Evolutionary conservation across 345 rosid genomes (phyloP), one percentile per base, ranked within the genome.

Genomic region (Passiflora organensis): DNA sequence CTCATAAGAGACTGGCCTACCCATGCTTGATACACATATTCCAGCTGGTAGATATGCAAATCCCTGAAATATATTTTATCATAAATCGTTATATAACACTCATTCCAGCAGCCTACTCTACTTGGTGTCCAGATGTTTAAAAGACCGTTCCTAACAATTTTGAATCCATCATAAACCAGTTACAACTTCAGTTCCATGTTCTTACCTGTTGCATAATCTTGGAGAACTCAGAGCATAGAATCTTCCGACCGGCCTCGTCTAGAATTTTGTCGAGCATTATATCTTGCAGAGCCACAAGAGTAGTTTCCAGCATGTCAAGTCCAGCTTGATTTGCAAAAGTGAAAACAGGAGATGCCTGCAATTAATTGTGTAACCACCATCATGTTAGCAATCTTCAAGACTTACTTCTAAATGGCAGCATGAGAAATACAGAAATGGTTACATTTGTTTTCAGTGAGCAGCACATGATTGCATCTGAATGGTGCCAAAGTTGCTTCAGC

Each of bases 241-340:
- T 65, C 76, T 86, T 91, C 50, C 81, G 75, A 19, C 95, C 93
- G 43, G 82, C 68, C 65, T 88, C 96, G 23, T 88, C 85, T 0
- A 88, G 81, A 41, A 82, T 84, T 82, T 86, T 88, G 76, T 91
- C 96, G 13, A 91, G 81, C 82, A 75, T 83, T 24, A 91, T 84
- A 71, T 88, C 98, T 68, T 91, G 98, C 65, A 88, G 96, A 34
- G 95, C 83, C 32, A 91, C 82, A 10, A 91, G 80, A 6, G 96
- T 89, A 45, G 99, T 93, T 80, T 93, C 99, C 18, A 93, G 82
- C 99, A 93, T 89, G 82, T 93, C 97, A 22, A 93, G 87, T 45
- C 99, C 96, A 43, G 96, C 97, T 59, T 93, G 99, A 69, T 93
- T 93, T 18, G 95, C 80, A 1, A 85, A 89, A 37, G 82, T 85